Base-by-base conservation (phyloP, 2,329 filamentous ascomycete genomes). In the Diaporthe caulivora region DNA sequence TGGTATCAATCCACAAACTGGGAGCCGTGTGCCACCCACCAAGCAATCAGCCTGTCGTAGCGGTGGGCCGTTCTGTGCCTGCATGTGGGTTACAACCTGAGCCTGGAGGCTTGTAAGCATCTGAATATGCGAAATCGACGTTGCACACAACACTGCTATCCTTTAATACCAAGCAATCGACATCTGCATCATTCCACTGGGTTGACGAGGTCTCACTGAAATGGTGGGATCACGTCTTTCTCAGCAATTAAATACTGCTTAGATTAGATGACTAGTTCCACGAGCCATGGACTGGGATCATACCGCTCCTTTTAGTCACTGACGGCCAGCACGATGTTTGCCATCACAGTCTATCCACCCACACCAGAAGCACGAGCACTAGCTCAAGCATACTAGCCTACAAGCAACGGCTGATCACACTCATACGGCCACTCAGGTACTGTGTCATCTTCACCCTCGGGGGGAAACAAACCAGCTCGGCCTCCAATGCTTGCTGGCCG, bases 201-300 rank as follows among this genome's bases (percentile, higher is more conserved):
- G 31, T 8, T 29, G 6, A 1, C 24, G 37, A 1, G 18, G 3
- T 5, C 13, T 13, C 18, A 24, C n/a, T 15, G 54, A 34, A 15
- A 37, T 24, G 0, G 1, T n/a, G 1, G 37, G n/a, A n/a, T n/a
- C n/a, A 55, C 5, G 15, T 2, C 4, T 11, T 1, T 31, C 3
- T 10, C 17, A 18, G 9, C 24, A 29, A 15, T 53, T 29, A 4
- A 29, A 40, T 40, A 34, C 34, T 34, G 5, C 5, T 34, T 5
- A 9, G 9, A 34, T 5, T 34, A 34, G 34, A 26, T 54, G 2
- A 17, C 11, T 31, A 1, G 29, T 55, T 21, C 29, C 21, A 34
- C 11, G 53, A 18, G 29, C 7, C 5, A 54, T 26, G 10, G 15
- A 17, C 17, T 55, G 53, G 5, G 9, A 2, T 4, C 21, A 37